These are phyloP conservation scores for Cercospora zeae-maydis DNA, from an alignment of 2,329 filamentous ascomycete species.

Conservation along the genomic window DNA sequence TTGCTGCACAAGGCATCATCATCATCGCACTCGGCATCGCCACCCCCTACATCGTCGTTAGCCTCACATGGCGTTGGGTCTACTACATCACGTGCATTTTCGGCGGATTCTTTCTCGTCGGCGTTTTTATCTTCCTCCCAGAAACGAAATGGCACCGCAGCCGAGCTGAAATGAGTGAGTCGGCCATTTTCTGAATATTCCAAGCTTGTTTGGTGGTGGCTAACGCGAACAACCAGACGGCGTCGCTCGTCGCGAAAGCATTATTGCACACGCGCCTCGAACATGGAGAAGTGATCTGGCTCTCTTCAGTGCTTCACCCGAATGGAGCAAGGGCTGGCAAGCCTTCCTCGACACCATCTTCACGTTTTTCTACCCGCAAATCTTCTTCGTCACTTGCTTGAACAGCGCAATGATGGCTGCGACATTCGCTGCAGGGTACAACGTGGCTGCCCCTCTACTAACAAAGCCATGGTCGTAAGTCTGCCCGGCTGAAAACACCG, in stretches of 20 bases:
- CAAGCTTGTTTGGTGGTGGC: neutral
- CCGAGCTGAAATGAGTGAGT: slow-evolving; percentile 27
- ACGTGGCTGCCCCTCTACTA: slow-evolving; percentile 28
- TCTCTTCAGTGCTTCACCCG: slow-evolving; percentile 23
- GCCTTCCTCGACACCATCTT: slow-evolving; percentile 32
- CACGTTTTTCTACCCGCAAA: slow-evolving; percentile 35
- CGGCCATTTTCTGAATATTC: no score
- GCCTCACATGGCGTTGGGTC: slow-evolving; percentile 32
- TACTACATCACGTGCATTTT: slow-evolving; percentile 31
- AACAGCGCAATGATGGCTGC: slow-evolving; percentile 33
- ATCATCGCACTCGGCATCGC: slow-evolving; percentile 32
- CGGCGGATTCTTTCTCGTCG: slow-evolving; percentile 28
- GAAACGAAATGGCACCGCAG: slow-evolving; percentile 32
- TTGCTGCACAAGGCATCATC: slow-evolving; percentile 32
- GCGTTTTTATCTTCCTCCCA: slow-evolving; percentile 29
- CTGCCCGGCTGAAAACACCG: neutral
- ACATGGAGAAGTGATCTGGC: slow-evolving; percentile 29
- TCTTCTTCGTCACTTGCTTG: slow-evolving; percentile 34
- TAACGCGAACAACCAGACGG: slow-evolving; percentile 16
- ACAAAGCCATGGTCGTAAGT: slow-evolving; percentile 26
- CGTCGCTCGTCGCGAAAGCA: slow-evolving; percentile 17
- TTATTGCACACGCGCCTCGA: slow-evolving; percentile 16
- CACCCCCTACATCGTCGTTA: slow-evolving; percentile 32
- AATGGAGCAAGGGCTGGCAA: slow-evolving; percentile 28
- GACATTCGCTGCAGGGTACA: slow-evolving; percentile 30